A percentile compares a stretch with the other conserved stretches of the same genome.
Evolutionary conservation across 768 basidiomycete species (phyloP).

Genomic region (Trametes maxima): DNA sequence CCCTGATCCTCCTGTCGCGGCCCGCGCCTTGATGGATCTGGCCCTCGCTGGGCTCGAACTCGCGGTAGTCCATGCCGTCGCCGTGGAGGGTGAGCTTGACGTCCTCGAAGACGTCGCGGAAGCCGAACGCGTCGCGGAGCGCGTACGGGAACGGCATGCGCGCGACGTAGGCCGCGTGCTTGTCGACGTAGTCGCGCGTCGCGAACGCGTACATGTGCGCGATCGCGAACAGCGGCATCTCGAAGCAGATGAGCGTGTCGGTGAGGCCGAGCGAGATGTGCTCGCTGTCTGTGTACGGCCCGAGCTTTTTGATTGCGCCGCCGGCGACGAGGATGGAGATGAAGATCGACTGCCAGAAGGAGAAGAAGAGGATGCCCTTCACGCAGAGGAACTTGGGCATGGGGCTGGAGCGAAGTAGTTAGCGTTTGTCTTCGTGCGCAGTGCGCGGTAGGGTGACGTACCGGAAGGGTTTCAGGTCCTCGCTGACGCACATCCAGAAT

Average conservation of each 20-base stretch:
- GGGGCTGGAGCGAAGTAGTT: conserved; percentile 50
- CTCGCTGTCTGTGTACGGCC: conserved; percentile 85
- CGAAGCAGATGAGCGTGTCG: conserved; percentile 90
- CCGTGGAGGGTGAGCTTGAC: conserved; percentile 80
- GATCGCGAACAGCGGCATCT: conserved; percentile 97
- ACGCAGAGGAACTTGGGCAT: conserved; percentile 98
- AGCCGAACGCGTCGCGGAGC: conserved; percentile 83
- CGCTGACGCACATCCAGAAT: conserved; percentile 93
- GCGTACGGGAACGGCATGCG: conserved; percentile 91
- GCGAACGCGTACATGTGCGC: conserved; percentile 96
- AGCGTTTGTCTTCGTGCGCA: not conserved
- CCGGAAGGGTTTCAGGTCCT: conserved; percentile 90
- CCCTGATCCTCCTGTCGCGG: conserved; percentile 83
- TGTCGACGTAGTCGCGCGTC: conserved; percentile 81
- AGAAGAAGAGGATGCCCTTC: conserved; percentile 97
- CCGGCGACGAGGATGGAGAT: conserved; percentile 90
- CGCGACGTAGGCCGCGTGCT: conserved; percentile 65
- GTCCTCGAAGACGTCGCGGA: conserved; percentile 87
- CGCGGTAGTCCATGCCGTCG: conserved; percentile 92
- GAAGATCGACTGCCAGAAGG: conserved; percentile 93
- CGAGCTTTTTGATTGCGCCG: conserved; percentile 72
- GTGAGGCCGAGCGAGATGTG: conserved; percentile 90
- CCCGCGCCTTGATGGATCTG: conserved; percentile 89
- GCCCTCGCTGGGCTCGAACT: conserved; percentile 95
- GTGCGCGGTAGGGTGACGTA: conserved; percentile 36